Percentiles rank a stretch among this genome's conserved stretches.
These are phyloP conservation scores for Brassica hybrid DNA, from an alignment of 441 rosid species.

Conservation along the genomic window DNA sequence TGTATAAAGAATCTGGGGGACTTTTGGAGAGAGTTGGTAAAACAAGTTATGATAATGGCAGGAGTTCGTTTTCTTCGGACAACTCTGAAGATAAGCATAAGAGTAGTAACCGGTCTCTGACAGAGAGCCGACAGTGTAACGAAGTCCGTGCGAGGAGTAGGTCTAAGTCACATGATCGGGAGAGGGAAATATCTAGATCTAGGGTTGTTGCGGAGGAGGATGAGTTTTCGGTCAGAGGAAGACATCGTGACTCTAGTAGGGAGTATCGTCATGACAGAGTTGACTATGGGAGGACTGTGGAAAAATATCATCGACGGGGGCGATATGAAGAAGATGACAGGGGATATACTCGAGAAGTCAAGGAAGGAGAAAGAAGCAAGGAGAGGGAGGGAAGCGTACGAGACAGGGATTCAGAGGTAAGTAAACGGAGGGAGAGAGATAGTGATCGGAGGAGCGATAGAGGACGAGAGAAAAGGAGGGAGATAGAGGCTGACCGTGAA, in stretches of 20 bases:
- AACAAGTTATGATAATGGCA: conserved; percentile 46
- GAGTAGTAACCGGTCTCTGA: conserved; percentile 44
- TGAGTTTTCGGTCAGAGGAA: conserved; percentile 48
- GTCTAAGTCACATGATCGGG: conserved; percentile 55
- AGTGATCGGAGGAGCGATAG: conserved; percentile 53
- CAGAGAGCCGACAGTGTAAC: conserved; percentile 48
- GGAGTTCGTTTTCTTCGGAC: conserved; percentile 50
- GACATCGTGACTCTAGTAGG: conserved; percentile 40
- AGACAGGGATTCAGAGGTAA: conserved; percentile 52
- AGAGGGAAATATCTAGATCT: conserved; percentile 61
- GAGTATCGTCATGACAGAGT: conserved; percentile 45
- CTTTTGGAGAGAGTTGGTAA: conserved; percentile 48
- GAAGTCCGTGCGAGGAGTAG: conserved; percentile 49
- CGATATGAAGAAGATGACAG: conserved; percentile 51
- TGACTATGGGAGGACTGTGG: conserved; percentile 51
- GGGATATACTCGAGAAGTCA: conserved; percentile 46
- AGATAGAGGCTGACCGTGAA: conserved; percentile 44
- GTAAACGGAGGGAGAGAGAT: conserved; percentile 53
- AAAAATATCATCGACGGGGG: conserved; percentile 50
- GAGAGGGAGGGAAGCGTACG: conserved; percentile 57
- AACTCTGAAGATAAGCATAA: conserved; percentile 44
- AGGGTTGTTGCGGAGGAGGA: conserved; percentile 55
- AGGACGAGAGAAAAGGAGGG: conserved; percentile 62
- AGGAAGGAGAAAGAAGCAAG: conserved; percentile 52
- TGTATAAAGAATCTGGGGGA: conserved; percentile 30